These are phyloP conservation scores for Lyophyllum atratum DNA, from an alignment of 768 basidiomycete species.

Conservation along the genomic window DNA sequence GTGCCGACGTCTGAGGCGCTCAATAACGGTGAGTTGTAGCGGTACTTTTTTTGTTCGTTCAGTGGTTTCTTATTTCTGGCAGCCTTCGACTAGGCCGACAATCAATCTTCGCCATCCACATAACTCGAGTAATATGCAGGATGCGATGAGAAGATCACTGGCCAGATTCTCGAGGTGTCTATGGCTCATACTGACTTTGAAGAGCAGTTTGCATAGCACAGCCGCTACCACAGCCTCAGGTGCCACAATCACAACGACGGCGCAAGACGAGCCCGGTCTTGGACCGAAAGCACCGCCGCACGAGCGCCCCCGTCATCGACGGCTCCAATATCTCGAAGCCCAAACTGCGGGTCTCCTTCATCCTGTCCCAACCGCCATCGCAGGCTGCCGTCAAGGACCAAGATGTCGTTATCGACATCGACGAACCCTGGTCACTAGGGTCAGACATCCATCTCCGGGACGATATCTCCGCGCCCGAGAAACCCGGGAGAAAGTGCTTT, in stretches of 20 bases:
- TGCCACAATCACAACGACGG: neutral
- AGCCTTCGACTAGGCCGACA: too few relatives aligned
- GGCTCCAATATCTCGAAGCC: slow-evolving; percentile 30
- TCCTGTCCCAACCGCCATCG: slow-evolving; percentile 11
- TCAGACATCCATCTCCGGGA: slow-evolving; percentile 46
- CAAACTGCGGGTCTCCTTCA: slow-evolving; percentile 23
- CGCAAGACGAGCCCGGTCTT: neutral
- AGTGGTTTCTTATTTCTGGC: too few relatives aligned
- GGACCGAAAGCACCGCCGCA: slow-evolving; percentile 36
- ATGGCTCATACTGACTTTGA: too few relatives aligned
- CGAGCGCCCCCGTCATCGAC: slow-evolving; percentile 35
- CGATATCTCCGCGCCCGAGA: slow-evolving; percentile 46
- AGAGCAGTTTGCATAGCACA: slow-evolving; percentile 14
- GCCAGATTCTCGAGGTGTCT: too few relatives aligned
- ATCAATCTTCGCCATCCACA: too few relatives aligned
- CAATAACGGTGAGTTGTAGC: too few relatives aligned
- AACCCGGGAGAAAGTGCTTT: slow-evolving; percentile 51
- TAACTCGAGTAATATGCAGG: too few relatives aligned
- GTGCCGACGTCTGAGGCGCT: too few relatives aligned
- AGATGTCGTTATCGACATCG: slow-evolving; percentile 52
- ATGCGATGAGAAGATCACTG: too few relatives aligned
- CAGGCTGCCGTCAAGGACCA: slow-evolving; percentile 26
- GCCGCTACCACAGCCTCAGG: slow-evolving; percentile 22
- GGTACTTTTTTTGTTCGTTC: too few relatives aligned
- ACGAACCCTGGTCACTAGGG: slow-evolving; percentile 47